Conservation (phyloP, 495 filamentous ascomycete species). For the Aspergillus cavernicola region DNA sequence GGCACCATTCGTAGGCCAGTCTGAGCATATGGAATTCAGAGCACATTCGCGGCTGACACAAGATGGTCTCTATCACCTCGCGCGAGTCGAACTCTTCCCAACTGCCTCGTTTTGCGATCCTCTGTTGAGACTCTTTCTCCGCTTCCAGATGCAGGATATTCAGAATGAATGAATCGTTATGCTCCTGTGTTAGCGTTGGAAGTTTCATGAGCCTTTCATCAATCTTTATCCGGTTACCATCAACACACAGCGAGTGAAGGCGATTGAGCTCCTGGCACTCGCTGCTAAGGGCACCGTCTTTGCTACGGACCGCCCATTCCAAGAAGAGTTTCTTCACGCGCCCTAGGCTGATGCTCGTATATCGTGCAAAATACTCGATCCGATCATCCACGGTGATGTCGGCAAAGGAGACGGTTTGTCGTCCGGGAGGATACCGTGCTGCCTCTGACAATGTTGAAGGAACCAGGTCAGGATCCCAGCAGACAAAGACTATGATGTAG, state of each 20-base stretch:
- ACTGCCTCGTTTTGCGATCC: neutral
- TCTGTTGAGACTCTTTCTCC: neutral
- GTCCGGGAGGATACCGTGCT: neutral
- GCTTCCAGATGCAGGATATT: neutral
- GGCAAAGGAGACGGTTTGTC: neutral
- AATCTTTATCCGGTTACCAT: constrained; percentile 2
- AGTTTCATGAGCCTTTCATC: neutral
- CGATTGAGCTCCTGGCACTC: constrained; percentile 3
- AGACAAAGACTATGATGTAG: constrained; percentile 1
- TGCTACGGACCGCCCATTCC: neutral
- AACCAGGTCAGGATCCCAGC: constrained; percentile 1
- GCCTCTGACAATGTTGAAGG: neutral
- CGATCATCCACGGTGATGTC: neutral
- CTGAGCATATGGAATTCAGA: neutral
- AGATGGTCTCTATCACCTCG: neutral
- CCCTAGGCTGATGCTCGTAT: neutral
- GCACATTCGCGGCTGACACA: neutral
- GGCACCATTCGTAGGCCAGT: constrained; percentile 1
- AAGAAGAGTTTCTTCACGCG: neutral
- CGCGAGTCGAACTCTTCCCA: neutral
- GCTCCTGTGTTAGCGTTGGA: neutral
- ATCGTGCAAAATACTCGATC: constrained; percentile 2
- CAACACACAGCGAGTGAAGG: neutral
- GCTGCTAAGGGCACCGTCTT: neutral
- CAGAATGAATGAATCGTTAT: neutral